A percentile compares a stretch with the other conserved stretches of the same genome.
These are phyloP conservation scores for Botrytis pseudocinerea DNA, from an alignment of 2,329 filamentous ascomycete genomes.

Conservation along the genomic window DNA sequence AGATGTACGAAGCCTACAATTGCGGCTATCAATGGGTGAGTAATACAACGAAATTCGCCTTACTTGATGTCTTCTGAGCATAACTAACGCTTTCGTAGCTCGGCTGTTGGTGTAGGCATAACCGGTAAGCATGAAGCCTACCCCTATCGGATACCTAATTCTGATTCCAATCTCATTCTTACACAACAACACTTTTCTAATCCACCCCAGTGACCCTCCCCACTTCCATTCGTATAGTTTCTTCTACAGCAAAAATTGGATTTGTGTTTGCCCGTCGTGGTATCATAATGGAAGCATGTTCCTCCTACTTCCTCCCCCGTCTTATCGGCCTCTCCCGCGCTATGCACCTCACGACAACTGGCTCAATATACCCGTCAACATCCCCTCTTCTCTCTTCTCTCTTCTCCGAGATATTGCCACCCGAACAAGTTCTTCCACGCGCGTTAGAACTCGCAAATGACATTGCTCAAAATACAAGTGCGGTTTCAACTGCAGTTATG, in stretches of 20 bases:
- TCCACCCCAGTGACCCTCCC: conserved; percentile 55
- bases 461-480: conserved; percentile 65
- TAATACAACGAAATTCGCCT: no score
- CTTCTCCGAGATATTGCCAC: conserved; percentile 65
- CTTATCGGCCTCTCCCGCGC: conserved; percentile 66
- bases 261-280: conserved; percentile 73
- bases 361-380: conserved; percentile 55
- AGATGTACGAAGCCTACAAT: conserved; percentile 59
- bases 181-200: not conserved
- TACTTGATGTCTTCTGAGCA: not conserved
- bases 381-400: conserved; percentile 57
- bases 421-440: conserved; percentile 61
- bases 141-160: not conserved
- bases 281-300: conserved; percentile 70
- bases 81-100: not conserved
- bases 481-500: conserved; percentile 65
- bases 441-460: conserved; percentile 68
- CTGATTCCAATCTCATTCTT: no score
- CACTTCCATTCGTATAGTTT: conserved; percentile 54
- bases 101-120: conserved; percentile 15
- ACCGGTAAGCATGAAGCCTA: not conserved
- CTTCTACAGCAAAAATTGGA: conserved; percentile 63
- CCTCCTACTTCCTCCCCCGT: conserved; percentile 70
- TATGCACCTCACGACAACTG: conserved; percentile 67
- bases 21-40: conserved; percentile 55